These are phyloP conservation scores for Escovopsis weberi DNA, from an alignment of 2,329 filamentous ascomycete genomes.

Conservation along the genomic window DNA sequence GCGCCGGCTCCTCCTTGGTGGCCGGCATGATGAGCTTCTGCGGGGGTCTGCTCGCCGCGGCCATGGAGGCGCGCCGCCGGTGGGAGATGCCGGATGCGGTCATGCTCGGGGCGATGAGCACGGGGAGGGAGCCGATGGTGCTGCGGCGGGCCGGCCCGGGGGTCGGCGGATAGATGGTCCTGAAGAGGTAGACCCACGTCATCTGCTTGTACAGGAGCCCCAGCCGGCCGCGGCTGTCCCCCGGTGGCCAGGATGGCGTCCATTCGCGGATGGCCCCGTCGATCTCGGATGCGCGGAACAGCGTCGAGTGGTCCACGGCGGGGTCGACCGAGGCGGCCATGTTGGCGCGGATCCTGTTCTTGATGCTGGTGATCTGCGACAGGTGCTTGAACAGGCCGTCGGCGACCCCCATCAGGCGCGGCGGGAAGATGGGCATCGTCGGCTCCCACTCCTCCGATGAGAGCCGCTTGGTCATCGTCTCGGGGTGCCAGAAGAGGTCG, in stretches of 20 bases:
- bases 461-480: conserved; percentile 20
- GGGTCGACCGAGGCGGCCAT: conserved; percentile 49
- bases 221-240: conserved; percentile 42
- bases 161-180: conserved; percentile 44
- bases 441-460: conserved; percentile 31
- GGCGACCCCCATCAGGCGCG: conserved; percentile 61
- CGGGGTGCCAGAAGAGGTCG: conserved; percentile 39
- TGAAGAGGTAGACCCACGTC: conserved; percentile 50
- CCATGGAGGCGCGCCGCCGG: conserved; percentile 22
- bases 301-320: conserved; percentile 55
- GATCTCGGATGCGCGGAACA: conserved; percentile 62
- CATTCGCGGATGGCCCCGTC: conserved; percentile 61
- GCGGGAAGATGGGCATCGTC: conserved; percentile 26
- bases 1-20: too few relatives aligned
- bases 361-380: conserved; percentile 62
- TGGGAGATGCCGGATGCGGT: conserved; percentile 2
- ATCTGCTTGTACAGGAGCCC: conserved; percentile 49
- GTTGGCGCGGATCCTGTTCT: conserved; percentile 57
- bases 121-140: conserved; percentile 15
- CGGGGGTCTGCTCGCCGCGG: conserved; percentile 14
- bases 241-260: conserved; percentile 47
- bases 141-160: conserved; percentile 15
- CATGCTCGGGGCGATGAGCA: conserved; percentile 5
- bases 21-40: conserved; percentile 2
- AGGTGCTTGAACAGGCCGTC: conserved; percentile 72